phyloP scores from a whole-genome alignment of 768 basidiomycete species.

The Cyclocybe cylindracea region DNA sequence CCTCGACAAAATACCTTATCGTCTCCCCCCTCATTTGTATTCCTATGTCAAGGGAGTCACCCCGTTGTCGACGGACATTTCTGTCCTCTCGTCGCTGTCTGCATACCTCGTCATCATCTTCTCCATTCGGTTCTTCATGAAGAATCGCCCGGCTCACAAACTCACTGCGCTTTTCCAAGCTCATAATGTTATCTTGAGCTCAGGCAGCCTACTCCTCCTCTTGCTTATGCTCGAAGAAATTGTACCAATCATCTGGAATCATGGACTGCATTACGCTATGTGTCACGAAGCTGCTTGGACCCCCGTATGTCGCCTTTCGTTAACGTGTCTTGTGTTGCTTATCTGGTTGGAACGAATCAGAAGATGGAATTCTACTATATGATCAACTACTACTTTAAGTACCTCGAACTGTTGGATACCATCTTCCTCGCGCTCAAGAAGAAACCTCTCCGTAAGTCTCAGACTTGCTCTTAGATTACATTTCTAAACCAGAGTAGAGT shows the following conservation, averaged over 20 bases:
- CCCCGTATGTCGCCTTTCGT: constrained; percentile 53
- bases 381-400: constrained; percentile 99
- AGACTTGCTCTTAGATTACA: not conserved
- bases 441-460: constrained; percentile 84
- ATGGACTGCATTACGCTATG: constrained; percentile 75
- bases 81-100: constrained; percentile 68
- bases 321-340: constrained; percentile 13
- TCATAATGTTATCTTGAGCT: constrained; percentile 88
- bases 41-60: constrained; percentile 75
- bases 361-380: constrained; percentile 96
- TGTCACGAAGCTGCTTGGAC: constrained; percentile 85
- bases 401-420: constrained; percentile 94
- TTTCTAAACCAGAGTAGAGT: constrained; percentile 52
- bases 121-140: constrained; percentile 83
- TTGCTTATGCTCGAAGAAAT: constrained; percentile 93
- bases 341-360: constrained; percentile 37
- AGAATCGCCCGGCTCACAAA: constrained; percentile 67
- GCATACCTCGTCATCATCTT: constrained; percentile 91
- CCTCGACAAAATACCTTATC: constrained; percentile 54
- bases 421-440: constrained; percentile 98
- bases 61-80: constrained; percentile 79
- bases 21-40: constrained; percentile 57
- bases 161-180: constrained; percentile 83
- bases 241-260: constrained; percentile 70
- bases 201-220: constrained; percentile 83